phyloP scores from a whole-genome alignment of 306 rosid species.

The Malus asiatica region DNA sequence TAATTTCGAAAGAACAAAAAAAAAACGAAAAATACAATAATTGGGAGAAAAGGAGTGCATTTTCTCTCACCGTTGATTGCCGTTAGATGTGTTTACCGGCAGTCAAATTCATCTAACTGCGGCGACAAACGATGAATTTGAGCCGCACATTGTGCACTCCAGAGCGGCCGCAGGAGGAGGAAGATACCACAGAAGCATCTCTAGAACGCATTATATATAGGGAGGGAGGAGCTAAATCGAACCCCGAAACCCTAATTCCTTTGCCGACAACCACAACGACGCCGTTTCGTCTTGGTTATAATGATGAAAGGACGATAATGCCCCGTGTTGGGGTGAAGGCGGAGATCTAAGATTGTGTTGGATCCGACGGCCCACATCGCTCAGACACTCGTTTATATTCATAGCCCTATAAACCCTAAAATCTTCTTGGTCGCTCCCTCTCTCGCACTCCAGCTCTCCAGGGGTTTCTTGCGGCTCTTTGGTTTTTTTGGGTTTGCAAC shows the following conservation, averaged over 20 bases:
- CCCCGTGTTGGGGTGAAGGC: neutral
- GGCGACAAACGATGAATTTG: no score
- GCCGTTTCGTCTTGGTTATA: neutral
- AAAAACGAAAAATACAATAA: no score
- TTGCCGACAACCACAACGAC: neutral
- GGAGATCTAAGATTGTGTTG: neutral
- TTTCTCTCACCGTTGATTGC: no score
- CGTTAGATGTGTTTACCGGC: no score
- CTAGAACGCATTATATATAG: neutral
- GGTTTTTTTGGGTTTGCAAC: neutral
- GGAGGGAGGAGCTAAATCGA: neutral
- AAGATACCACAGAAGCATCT: neutral
- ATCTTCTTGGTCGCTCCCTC: neutral
- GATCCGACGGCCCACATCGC: neutral
- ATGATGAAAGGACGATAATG: neutral
- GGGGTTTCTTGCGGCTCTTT: neutral
- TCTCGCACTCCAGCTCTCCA: no score
- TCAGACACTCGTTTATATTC: neutral
- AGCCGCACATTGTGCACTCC: no score
- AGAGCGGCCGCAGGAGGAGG: neutral
- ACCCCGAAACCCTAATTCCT: neutral
- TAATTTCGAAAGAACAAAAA: no score
- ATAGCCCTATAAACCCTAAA: neutral
- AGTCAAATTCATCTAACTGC: no score
- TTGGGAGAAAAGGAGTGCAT: no score